A percentile compares a stretch with the other conserved stretches of the same genome.
Conservation (phyloP, 306 rosid genomes). For the Pyrus pyrifolia region DNA sequence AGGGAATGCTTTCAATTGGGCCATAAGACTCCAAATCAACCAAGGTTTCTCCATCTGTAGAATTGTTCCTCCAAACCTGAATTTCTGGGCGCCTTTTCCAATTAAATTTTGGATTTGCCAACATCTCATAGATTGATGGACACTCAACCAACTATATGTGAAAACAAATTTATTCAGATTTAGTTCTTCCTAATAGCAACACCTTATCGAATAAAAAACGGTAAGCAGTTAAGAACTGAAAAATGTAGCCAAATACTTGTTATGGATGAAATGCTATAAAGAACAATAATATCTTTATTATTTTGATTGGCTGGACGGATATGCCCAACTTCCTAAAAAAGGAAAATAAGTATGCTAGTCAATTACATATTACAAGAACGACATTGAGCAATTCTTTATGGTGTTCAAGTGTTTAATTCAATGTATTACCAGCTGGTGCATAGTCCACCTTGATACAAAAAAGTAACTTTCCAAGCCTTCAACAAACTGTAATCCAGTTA, state of each 20-base stretch:
- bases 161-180: constrained; percentile 14
- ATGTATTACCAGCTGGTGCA: constrained; percentile 88
- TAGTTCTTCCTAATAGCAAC: constrained; percentile 10
- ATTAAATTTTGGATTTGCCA: constrained; percentile 67
- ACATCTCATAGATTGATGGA: constrained; percentile 92
- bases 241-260: neutral
- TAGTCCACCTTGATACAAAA: constrained; percentile 89
- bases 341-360: neutral
- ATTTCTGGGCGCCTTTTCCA: constrained; percentile 76
- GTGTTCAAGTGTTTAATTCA: neutral
- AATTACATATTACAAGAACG: neutral
- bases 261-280: neutral
- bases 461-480: constrained; percentile 74
- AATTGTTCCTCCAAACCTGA: constrained; percentile 69
- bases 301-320: neutral
- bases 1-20: constrained; percentile 33
- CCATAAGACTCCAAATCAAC: constrained; percentile 65
- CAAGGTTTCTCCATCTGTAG: constrained; percentile 38
- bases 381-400: neutral
- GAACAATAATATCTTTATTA: neutral
- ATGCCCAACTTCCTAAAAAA: neutral
- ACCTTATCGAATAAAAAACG: neutral
- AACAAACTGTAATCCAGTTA: constrained; percentile 88
- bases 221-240: neutral
- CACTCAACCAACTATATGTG: constrained; percentile 73